These are phyloP conservation scores for Jamesozyma gamospora DNA, from an alignment of 805 yeast genomes.

Conservation along the genomic window DNA sequence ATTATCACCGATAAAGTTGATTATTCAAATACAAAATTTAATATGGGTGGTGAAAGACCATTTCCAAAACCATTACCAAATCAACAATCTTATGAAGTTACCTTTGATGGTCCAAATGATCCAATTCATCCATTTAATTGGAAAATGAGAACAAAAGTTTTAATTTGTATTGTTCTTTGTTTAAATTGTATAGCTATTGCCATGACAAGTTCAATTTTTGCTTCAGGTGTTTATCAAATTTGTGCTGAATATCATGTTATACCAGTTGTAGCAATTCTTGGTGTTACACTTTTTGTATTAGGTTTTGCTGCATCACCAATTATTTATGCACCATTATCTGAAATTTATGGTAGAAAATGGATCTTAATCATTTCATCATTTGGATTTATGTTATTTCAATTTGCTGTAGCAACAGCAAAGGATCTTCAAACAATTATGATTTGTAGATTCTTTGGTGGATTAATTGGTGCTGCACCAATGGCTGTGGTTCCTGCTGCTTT, in stretches of 20 bases:
- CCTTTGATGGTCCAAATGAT: conserved; percentile 70
- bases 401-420: conserved; percentile 68
- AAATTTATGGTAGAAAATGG: conserved; percentile 59
- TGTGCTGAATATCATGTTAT: conserved; percentile 50
- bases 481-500: conserved; percentile 82
- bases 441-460: conserved; percentile 72
- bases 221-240: conserved; percentile 47
- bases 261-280: conserved; percentile 56
- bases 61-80: conserved; percentile 56
- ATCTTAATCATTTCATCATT: conserved; percentile 49
- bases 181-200: conserved; percentile 42
- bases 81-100: conserved; percentile 49
- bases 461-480: conserved; percentile 74
- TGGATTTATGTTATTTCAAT: conserved; percentile 51
- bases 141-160: conserved; percentile 40
- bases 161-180: conserved; percentile 39
- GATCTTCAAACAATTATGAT: conserved; percentile 69
- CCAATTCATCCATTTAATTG: conserved; percentile 77
- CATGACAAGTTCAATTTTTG: conserved; percentile 77
- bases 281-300: conserved; percentile 69
- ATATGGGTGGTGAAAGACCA: conserved; percentile 59
- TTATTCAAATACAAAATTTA: conserved; percentile 8
- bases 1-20: conserved; percentile 6
- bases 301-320: conserved; percentile 94
- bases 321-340: conserved; percentile 84